Evolutionary conservation across 306 rosid genomes (phyloP).

Genomic region (Datisca glomerata): DNA sequence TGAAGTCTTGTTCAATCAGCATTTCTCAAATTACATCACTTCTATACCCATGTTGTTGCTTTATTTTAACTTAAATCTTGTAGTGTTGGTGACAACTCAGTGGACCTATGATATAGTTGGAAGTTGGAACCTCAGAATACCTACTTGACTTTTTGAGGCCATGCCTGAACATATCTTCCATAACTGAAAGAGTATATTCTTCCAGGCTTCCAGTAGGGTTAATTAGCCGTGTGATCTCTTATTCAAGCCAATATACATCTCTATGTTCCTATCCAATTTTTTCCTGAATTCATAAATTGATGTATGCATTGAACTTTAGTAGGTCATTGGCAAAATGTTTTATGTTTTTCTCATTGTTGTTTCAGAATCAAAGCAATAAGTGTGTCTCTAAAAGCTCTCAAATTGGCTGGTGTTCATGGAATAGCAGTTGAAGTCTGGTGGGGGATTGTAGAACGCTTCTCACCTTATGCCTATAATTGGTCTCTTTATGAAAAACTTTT

Average conservation of each 20-base stretch:
- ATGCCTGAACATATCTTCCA: too few species aligned
- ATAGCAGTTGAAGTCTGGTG: constrained; percentile 36
- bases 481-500: constrained; percentile 22
- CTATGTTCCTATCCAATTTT: too few species aligned
- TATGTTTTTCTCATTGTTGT: constrained; percentile 5
- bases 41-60: too few species aligned
- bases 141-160: too few species aligned
- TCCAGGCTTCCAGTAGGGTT: too few species aligned
- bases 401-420: constrained; percentile 33
- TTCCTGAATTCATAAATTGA: background rate
- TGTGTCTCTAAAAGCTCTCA: constrained; percentile 27
- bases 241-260: too few species aligned
- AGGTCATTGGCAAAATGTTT: constrained; percentile 2
- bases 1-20: background rate
- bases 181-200: too few species aligned
- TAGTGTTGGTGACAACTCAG: background rate
- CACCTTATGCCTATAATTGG: constrained; percentile 25
- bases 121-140: too few species aligned
- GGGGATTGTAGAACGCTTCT: constrained; percentile 29
- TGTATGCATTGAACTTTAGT: background rate
- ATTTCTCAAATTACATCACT: too few species aligned
- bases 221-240: too few species aligned
- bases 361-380: constrained; percentile 26
- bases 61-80: background rate
- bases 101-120: background rate